These are phyloP conservation scores for Penicillium antarcticum DNA, from an alignment of 495 filamentous ascomycete species.

Conservation along the genomic window DNA sequence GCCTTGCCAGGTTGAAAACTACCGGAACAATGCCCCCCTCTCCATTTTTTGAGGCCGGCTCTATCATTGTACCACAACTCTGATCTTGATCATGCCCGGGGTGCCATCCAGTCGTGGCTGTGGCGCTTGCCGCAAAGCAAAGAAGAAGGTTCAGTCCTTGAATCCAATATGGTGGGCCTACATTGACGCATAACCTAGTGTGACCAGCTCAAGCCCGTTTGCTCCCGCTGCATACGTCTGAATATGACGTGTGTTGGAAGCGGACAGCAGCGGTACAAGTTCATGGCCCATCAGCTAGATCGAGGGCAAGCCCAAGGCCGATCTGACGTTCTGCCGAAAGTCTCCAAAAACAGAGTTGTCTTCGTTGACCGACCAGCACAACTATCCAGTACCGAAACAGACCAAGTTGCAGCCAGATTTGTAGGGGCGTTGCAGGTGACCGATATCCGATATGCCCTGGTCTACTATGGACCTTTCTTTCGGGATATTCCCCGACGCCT, in stretches of 20 bases:
- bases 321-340: not conserved
- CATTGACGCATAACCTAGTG: constrained; percentile 23
- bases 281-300: constrained; percentile 20
- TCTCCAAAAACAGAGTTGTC: not conserved
- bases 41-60: too few species aligned
- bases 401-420: constrained; percentile 19
- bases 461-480: constrained; percentile 34
- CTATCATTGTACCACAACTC: too few species aligned
- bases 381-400: constrained; percentile 3
- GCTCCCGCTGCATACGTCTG: constrained; percentile 39
- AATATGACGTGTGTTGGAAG: constrained; percentile 37
- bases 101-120: constrained; percentile 45
- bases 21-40: too few species aligned
- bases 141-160: constrained; percentile 37
- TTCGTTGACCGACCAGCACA: not conserved
- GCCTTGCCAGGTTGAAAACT: not conserved
- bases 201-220: constrained; percentile 31
- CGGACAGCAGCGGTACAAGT: constrained; percentile 42
- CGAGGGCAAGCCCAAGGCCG: not conserved
- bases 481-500: constrained; percentile 31
- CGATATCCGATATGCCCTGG: constrained; percentile 33
- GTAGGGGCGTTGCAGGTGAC: constrained; percentile 20
- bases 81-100: constrained; percentile 34
- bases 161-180: not conserved
- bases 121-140: constrained; percentile 44